Evolutionary conservation across 192 early-diverging fungal genomes (phyloP), one percentile per base, ranked within the genome.

Genomic region (Thamnidium elegans): DNA sequence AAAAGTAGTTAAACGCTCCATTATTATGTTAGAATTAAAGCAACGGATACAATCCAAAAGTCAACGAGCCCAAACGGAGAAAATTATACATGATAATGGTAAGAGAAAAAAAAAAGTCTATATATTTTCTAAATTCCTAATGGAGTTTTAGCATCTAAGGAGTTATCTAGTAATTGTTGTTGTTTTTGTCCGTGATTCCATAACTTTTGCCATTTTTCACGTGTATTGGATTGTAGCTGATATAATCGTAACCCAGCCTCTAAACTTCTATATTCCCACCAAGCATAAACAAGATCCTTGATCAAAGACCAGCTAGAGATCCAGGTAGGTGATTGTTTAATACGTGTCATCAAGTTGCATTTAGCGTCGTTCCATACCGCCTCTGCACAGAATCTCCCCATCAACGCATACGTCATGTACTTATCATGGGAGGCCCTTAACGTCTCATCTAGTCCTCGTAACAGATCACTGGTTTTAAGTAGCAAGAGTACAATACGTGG

Each of bases 391-490:
- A 67, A 70, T 19, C 36, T 61, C 1, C 74, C 74, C 65, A 75
- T 67, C 15, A 75, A 56, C n/a, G 66, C 65, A 48, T 75, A 75
- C 1, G 74, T 75, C 11, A 50, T 71, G 17, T 34, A 48, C 42
- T 70, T 46, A 43, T 64, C 65, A 4, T 42, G 19, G n/a, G 39
- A 58, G 6, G 23, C 46, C 20, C 75, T 72, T 8, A 83, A 19
- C n/a, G 66, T 65, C 63, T 84, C 81, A 60, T 90, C 86, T 42
- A 91, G 62, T 54, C 81, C 82, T 34, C 94, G 82, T 20, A 97
- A 67, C 34, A 97, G 72, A 66, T 97, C 95, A 72, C 96, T 94
- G 3, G 94, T 95, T 70, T 95, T 97, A 64, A 97, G 82, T 19
- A 97, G 77, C 47, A 97, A 76, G 0, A 96, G 76, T 15, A 97